Conservation (phyloP, 2,329 filamentous ascomycete species). For the Colletotrichum sansevieriae region DNA sequence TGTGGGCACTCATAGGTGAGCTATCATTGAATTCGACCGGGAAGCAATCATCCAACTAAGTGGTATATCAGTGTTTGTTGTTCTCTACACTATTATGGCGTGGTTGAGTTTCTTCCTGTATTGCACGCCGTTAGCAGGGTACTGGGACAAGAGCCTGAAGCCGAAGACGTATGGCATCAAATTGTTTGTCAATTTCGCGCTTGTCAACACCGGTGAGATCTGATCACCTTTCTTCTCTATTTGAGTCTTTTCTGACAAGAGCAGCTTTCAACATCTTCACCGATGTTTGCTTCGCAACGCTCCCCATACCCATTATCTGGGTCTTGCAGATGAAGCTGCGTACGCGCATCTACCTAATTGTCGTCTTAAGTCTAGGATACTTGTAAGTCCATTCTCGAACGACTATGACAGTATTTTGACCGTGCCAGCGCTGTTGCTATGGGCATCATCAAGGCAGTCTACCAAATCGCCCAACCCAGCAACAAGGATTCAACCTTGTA, state of each 20-base stretch:
- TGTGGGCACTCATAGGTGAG: constrained; percentile 45
- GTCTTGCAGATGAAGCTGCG: constrained; percentile 55
- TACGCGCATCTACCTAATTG: constrained; percentile 54
- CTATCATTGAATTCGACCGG: not conserved
- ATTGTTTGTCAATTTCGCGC: constrained; percentile 52
- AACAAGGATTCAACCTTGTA: too few species aligned
- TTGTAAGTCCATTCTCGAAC: constrained; percentile 46
- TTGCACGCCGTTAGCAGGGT: constrained; percentile 44
- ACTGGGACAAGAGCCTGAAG: constrained; percentile 43
- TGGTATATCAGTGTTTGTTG: constrained; percentile 40
- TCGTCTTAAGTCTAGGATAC: constrained; percentile 58
- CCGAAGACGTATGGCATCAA: constrained; percentile 42
- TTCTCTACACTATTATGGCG: constrained; percentile 44
- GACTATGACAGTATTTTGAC: not conserved
- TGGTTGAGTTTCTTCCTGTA: constrained; percentile 45
- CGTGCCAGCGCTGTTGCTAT: constrained; percentile 52
- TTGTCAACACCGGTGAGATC: constrained; percentile 51
- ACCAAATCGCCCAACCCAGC: constrained; percentile 50
- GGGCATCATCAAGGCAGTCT: constrained; percentile 55
- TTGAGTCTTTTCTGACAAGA: constrained; percentile 11
- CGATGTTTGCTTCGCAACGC: constrained; percentile 57
- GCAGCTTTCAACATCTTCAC: constrained; percentile 57
- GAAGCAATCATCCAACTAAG: not conserved
- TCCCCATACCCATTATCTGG: constrained; percentile 58
- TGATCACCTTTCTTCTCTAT: not conserved